Base-by-base conservation (phyloP, 257 asterid species). In the Rehmannia glutinosa region DNA sequence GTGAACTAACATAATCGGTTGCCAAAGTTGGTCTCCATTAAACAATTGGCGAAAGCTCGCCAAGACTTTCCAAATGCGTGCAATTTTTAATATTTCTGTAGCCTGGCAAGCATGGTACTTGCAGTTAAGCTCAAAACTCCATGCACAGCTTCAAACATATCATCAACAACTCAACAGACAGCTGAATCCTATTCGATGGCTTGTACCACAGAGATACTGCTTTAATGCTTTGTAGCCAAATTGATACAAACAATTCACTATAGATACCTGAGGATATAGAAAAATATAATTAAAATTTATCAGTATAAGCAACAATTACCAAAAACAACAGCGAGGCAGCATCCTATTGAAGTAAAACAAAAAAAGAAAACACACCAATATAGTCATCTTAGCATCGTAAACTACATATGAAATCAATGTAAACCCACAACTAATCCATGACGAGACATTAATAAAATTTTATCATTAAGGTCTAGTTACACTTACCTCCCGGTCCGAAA, bases 41-140 rank as follows among this genome's bases (percentile, higher is more conserved):
- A 71, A 75, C 89, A 73, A 71, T 70, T 59, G 66, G 77, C 51
- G 79, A 70, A 58, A 75, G 73, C 71, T 65, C 68, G 60, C 75
- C 71, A 68, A 74, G 77, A 70, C 61, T 55, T 65, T 73, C 75
- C 73, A 47, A 64, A 59, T 28, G 74, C 62, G 21, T 38, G 73
- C 46, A 71, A 36, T 62, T 55, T 45, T 28, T 28, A 25, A 69
- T 59, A 27, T 36, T 56, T 70, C 79, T 62, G 68, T 62, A 64
- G 68, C 60, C 62, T 54, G 73, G 73, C 76, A 74, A 72, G 72
- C 75, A 59, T 68, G 62, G 75, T 56, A 53, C 49, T 39, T 51
- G 81, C 80, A 73, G 87, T 72, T 68, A 78, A 73, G 78, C 76
- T 66, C 75, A 84, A 74, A 77, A 56, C 66, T 81, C 55, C 64